Evolutionary conservation across 2,329 filamentous ascomycete species (phyloP), one percentile per base, ranked within the genome.

Genomic region (Colletotrichum destructivum): DNA sequence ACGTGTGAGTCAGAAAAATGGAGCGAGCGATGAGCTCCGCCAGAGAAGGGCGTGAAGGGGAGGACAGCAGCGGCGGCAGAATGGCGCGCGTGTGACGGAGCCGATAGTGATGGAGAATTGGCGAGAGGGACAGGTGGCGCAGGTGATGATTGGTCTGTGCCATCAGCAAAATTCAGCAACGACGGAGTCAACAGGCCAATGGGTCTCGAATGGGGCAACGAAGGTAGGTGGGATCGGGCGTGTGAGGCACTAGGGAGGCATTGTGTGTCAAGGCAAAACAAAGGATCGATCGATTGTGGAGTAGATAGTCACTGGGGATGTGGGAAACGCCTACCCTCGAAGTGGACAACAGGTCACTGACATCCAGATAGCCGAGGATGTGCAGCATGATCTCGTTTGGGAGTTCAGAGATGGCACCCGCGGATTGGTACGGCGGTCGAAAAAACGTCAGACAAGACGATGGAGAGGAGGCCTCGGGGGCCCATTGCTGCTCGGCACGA

Each of bases 1-100:
- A 89, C 16, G 90, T 93, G 66, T 87, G 85, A 51, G 91, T 92
- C 52, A 93, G 81, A 80, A 93, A 92, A 77, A 94, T 93, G 78
- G 85, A 87, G 51, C 90, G 87, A 26, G 85, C 81, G 63, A 91
- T 90, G 16, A 93, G 89, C 67, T 92, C 89, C 47, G 88, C 80
- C 2, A 91, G 83, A 4, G 89, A 87, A 2, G 91, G 90, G 9
- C 90, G 87, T 38, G 84, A 86, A 5, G 90, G 86, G 7, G 87
- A 88, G 9, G 83, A 82, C 13, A 94, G 84, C 42, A 90, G 83
- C 18, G 87, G 86, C 5, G 87, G 84, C 4, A 94, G 86, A 4
- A 84, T 80, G 44, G 82, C 76, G 46, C 90, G 88, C 46, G 85
- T 88, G 74, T 83, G 86, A 61, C 87, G 89, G 23, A 93, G 87